phyloP scores from a whole-genome alignment of 1,139 yeast species.

The Saccharomyces hybrid region DNA sequence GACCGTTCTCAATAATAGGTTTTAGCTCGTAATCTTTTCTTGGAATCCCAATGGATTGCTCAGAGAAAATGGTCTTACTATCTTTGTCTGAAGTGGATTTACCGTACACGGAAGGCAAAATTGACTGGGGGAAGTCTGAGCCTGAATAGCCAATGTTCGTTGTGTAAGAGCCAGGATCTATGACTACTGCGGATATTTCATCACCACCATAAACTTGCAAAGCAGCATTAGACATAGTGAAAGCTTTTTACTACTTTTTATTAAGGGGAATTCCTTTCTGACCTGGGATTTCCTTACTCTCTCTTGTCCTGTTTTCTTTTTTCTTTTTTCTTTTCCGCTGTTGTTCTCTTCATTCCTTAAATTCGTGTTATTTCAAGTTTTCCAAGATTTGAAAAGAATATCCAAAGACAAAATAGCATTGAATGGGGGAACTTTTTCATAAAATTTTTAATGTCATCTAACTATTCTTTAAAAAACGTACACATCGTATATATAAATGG shows the following conservation, averaged over 20 bases:
- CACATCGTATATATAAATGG: neutral
- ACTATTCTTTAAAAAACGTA: neutral
- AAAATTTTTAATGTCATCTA: neutral
- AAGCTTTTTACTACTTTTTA: no score
- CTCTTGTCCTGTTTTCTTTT: neutral
- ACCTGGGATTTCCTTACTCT: no score
- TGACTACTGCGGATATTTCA: conserved; percentile 83
- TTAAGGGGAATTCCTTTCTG: no score
- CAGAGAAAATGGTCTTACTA: conserved; percentile 37
- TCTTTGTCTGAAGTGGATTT: conserved; percentile 15
- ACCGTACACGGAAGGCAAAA: conserved; percentile 59
- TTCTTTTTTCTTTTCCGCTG: neutral
- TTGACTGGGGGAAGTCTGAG: conserved; percentile 78
- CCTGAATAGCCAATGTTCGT: conserved; percentile 93
- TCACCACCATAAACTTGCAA: conserved; percentile 55
- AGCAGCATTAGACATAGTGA: conserved; percentile 27
- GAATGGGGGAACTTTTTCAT: neutral
- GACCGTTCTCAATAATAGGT: conserved; percentile 54
- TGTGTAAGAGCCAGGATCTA: conserved; percentile 82
- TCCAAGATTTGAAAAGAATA: no score
- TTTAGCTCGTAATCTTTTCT: conserved; percentile 45
- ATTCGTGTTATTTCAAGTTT: neutral
- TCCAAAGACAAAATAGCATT: neutral
- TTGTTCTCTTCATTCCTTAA: neutral
- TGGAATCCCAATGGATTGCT: conserved; percentile 52